Conservation (phyloP, 2,329 filamentous ascomycete species). For the Fusarium mundagurra region DNA sequence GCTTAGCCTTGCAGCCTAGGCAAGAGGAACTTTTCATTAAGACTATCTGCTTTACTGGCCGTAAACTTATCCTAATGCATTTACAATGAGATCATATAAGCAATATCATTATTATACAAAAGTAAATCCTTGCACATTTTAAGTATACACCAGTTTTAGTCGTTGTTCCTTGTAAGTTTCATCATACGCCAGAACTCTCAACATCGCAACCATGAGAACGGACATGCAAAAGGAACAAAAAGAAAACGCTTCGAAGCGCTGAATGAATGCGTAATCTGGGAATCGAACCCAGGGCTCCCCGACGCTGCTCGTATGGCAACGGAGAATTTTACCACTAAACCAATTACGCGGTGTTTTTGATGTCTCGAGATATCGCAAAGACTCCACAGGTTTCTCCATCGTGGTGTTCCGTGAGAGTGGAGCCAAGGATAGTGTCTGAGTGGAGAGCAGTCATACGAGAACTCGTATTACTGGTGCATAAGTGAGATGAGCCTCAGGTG, state of each 20-base stretch:
- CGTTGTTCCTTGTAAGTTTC: neutral
- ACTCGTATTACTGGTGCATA: neutral
- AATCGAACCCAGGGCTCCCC: neutral
- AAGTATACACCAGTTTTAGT: neutral
- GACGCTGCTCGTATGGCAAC: neutral
- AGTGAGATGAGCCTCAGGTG: neutral
- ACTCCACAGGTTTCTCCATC: neutral
- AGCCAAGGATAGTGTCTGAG: neutral
- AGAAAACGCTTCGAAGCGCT: neutral
- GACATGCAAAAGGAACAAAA: neutral
- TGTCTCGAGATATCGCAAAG: neutral
- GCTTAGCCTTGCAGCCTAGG: too few species aligned
- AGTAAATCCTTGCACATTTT: fast-evolving
- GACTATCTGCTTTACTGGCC: too few species aligned
- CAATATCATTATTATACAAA: fast-evolving
- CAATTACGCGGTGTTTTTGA: neutral
- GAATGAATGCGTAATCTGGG: neutral
- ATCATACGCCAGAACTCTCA: neutral
- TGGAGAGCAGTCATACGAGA: neutral
- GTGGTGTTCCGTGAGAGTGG: neutral
- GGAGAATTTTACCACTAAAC: conserved; percentile 3
- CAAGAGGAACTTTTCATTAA: too few species aligned
- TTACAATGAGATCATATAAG: fast-evolving
- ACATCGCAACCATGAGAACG: neutral
- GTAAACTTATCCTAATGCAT: neutral